Conservation (phyloP, 176 grass and related monocot species). For the Aegilops longissima region DNA sequence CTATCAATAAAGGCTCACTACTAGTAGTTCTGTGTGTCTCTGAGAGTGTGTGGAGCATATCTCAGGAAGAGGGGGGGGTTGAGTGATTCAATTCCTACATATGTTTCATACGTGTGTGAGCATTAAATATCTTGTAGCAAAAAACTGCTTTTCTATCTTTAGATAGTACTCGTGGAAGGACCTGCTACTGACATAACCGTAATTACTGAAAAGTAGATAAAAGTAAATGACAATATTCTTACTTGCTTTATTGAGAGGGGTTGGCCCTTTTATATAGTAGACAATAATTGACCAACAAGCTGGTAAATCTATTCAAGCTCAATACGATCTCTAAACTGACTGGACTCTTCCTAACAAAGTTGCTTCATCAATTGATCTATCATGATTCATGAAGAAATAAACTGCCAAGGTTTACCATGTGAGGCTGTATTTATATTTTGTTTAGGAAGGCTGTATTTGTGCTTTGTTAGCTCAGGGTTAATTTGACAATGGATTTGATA, state of each 20-base stretch:
- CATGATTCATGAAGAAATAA: constrained; percentile 15
- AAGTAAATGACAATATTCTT: not conserved
- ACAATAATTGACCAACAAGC: not conserved
- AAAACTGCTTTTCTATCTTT: not conserved
- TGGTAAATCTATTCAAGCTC: not conserved
- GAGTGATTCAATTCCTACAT: no score
- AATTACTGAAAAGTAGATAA: not conserved
- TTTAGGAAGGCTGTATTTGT: not conserved
- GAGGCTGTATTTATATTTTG: not conserved
- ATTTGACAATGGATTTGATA: constrained; percentile 10
- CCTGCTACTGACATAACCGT: not conserved
- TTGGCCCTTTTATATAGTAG: not conserved
- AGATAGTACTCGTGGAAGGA: not conserved
- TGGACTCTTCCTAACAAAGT: not conserved
- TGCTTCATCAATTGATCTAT: not conserved
- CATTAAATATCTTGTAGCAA: not conserved
- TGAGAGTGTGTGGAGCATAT: no score
- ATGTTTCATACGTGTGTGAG: not conserved
- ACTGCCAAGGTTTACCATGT: constrained; percentile 2
- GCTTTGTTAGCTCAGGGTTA: not conserved
- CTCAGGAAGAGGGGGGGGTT: no score
- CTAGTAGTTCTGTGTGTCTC: no score
- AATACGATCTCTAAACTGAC: not conserved
- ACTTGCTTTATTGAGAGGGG: not conserved
- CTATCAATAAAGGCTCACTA: no score